Conservation (phyloP, 345 rosid genomes). For the Chamaenerion angustifolium region DNA sequence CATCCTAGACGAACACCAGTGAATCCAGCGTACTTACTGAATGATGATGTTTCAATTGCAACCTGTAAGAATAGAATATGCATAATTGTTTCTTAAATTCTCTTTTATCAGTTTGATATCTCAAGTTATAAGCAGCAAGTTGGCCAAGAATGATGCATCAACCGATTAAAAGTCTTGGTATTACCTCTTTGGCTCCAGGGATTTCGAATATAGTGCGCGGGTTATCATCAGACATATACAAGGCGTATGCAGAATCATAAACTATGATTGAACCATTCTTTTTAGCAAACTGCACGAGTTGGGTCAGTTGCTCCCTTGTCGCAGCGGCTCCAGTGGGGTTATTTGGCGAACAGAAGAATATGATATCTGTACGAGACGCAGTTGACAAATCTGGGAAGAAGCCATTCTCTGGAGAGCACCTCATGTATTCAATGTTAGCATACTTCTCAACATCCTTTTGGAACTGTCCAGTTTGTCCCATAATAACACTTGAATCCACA, state of each 20-base stretch:
- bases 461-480: constrained; percentile 84
- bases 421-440: constrained; percentile 83
- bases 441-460: constrained; percentile 52
- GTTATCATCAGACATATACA: constrained; percentile 74
- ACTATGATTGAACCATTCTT: constrained; percentile 83
- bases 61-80: constrained; percentile 28
- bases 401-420: constrained; percentile 83
- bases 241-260: constrained; percentile 88
- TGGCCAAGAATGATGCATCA: not conserved
- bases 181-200: constrained; percentile 96
- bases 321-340: constrained; percentile 98
- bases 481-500: constrained; percentile 87
- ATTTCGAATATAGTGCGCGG: constrained; percentile 87
- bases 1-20: constrained; percentile 96
- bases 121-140: too few relatives aligned
- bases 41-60: constrained; percentile 82
- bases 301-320: constrained; percentile 67
- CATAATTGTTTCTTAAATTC: too few relatives aligned
- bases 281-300: constrained; percentile 71
- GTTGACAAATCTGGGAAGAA: constrained; percentile 85
- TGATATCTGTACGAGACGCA: constrained; percentile 60
- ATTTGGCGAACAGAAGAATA: constrained; percentile 92
- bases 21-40: constrained; percentile 92
- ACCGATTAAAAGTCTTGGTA: not conserved
- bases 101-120: too few relatives aligned